phyloP scores from a whole-genome alignment of 495 filamentous ascomycete genomes.

The Geoglossum glabrum region DNA sequence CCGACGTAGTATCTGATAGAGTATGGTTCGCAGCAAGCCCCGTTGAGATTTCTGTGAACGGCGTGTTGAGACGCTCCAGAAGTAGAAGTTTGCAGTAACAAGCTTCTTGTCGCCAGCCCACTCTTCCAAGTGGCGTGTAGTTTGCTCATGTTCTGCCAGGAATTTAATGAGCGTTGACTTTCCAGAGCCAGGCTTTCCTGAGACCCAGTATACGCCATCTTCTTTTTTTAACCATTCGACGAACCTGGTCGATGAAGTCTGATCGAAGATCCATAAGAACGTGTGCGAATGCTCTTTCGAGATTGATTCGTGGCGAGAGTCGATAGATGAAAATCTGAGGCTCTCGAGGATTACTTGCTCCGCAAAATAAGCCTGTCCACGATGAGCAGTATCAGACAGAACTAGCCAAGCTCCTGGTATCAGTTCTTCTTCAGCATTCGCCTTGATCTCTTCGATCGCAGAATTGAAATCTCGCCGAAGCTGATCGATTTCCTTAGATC shows the following conservation, averaged over 20 bases:
- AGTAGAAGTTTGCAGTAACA: constrained; percentile 22
- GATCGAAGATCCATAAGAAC: not conserved
- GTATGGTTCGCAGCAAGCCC: constrained; percentile 24
- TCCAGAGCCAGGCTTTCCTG: constrained; percentile 5
- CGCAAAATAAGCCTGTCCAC: not conserved
- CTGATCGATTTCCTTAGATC: no score
- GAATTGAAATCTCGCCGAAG: no score
- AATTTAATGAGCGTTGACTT: constrained; percentile 27
- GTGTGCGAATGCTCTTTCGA: not conserved
- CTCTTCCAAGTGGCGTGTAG: not conserved
- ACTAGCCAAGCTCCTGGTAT: not conserved
- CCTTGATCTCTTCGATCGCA: no score
- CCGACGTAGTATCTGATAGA: constrained; percentile 20
- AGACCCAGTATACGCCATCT: constrained; percentile 19
- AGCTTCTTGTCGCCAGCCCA: not conserved
- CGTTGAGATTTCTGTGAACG: constrained; percentile 16
- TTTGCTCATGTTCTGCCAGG: constrained; percentile 6
- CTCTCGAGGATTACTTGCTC: constrained; percentile 1
- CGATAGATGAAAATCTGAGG: not conserved
- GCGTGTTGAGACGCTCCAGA: constrained; percentile 21
- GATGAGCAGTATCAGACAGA: not conserved
- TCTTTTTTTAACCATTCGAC: constrained; percentile 15
- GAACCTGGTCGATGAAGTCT: not conserved
- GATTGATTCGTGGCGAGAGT: not conserved
- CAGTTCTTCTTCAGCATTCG: no score